phyloP scores from a whole-genome alignment of 192 early-diverging fungal species.

The Jimgerdemannia lactiflua region DNA sequence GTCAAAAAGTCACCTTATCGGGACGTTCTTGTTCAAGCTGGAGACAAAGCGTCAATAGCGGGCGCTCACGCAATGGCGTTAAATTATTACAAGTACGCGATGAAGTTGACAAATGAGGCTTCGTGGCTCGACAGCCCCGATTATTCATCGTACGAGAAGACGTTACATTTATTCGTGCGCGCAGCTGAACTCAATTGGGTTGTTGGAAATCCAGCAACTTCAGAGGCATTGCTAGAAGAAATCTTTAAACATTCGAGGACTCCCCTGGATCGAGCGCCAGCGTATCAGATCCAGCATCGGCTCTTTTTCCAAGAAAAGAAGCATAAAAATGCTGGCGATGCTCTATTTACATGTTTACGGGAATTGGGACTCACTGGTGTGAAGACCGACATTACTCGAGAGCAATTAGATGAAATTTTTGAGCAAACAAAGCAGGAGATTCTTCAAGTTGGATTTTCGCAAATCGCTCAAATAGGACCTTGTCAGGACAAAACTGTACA shows the following conservation, averaged over 20 bases:
- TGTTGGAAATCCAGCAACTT: constrained; percentile 13
- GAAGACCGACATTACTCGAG: not conserved
- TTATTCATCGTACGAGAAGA: constrained; percentile 3
- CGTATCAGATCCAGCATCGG: constrained; percentile 19
- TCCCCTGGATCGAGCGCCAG: constrained; percentile 20
- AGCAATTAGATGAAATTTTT: constrained; percentile 6
- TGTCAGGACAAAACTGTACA: constrained; percentile 5
- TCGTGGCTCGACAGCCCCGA: constrained; percentile 9
- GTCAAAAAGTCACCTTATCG: constrained; percentile 11
- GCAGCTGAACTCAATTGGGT: constrained; percentile 22
- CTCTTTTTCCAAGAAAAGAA: constrained; percentile 22
- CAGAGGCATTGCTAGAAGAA: constrained; percentile 5
- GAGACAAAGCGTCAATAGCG: constrained; percentile 12
- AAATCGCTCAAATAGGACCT: not conserved
- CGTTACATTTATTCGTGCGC: constrained; percentile 14
- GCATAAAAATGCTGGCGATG: constrained; percentile 10
- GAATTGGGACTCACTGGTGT: constrained; percentile 19
- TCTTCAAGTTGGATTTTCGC: constrained; percentile 10
- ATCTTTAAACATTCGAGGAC: constrained; percentile 18
- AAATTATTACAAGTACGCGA: constrained; percentile 15
- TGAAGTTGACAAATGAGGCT: constrained; percentile 2
- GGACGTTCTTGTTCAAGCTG: constrained; percentile 17
- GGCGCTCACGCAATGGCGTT: constrained; percentile 26
- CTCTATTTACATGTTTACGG: constrained; percentile 10
- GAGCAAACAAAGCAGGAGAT: constrained; percentile 6